These are phyloP conservation scores for Wickerhamiella infanticola DNA, from an alignment of 1,139 yeast genomes.

Conservation along the genomic window DNA sequence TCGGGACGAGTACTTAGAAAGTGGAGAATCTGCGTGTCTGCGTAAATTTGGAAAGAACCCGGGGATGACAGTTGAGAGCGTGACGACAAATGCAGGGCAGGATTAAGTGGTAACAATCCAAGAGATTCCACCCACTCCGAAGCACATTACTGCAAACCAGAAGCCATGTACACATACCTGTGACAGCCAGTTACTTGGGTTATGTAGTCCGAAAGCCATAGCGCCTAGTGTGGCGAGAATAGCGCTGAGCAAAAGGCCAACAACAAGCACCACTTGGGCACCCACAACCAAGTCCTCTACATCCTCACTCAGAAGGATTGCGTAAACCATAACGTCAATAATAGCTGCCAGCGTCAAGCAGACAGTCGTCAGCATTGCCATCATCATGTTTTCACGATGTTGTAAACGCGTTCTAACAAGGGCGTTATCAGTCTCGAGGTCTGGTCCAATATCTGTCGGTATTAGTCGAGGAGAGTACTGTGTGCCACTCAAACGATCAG, in stretches of 20 bases:
- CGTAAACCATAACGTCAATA: constrained; percentile 10
- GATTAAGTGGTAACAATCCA: constrained; percentile 13
- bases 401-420: neutral
- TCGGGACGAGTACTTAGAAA: constrained; percentile 68
- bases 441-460: neutral
- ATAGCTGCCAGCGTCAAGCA: constrained; percentile 10
- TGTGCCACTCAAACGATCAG: neutral
- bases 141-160: constrained; percentile 28
- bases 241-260: constrained; percentile 34
- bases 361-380: constrained; percentile 11
- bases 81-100: neutral
- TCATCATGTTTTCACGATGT: constrained; percentile 12
- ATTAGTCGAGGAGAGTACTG: constrained; percentile 5
- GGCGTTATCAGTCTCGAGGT: constrained; percentile 1
- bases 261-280: constrained; percentile 30
- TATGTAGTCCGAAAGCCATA: constrained; percentile 29
- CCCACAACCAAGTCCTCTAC: constrained; percentile 16
- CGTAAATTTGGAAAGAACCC: constrained; percentile 12
- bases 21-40: constrained; percentile 39
- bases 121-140: constrained; percentile 33
- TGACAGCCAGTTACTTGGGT: constrained; percentile 28
- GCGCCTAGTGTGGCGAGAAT: constrained; percentile 28
- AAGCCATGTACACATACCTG: constrained; percentile 26
- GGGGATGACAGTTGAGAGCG: neutral
- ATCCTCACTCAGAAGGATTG: constrained; percentile 17